Base-by-base conservation (phyloP, 2,329 filamentous ascomycete genomes). In the Parastagonospora avenae region DNA sequence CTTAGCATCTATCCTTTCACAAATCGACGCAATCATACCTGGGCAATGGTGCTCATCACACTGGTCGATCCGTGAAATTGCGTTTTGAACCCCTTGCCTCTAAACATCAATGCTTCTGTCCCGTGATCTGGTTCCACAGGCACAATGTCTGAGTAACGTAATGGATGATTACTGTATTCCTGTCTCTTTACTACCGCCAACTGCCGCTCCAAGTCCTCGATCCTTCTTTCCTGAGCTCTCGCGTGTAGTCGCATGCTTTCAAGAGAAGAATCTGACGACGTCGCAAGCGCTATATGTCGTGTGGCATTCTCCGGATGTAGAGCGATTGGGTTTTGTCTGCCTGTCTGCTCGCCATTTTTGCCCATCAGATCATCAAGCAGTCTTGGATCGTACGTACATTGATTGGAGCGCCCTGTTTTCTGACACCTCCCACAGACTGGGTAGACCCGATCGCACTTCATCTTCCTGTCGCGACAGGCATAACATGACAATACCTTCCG, bases 401-500 rank as follows among this genome's bases (percentile, higher is more conserved):
- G 70, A 8, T 74, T 66, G 5, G 73, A 66, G 50, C 77, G 66
- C 37, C 77, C 77, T 38, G 74, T 74, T 53, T 73, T 78, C 16
- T 72, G 68, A 48, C 77, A 79, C 36, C 77, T 67, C 32, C 74
- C 72, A 48, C 77, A 79, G 2, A 77, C 71, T 30, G 77, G 77
- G 54, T 75, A 72, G 4, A 72, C 66, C 33, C 77, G 74, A 56
- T 79, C 77, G 57, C 77, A 79, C 57, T 78, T 77, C 56, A 79
- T 73, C 57, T 79, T 79, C n/a, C 77, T 68, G 37, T 71, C 71
- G 43, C 77, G 72, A 64, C 77, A 79, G 10, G 77, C 74, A 54
- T 74, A 77, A 54, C 77, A 79, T 2, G 77, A 79, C 8, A 79
- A 60, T 12, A 78, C 77, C 60, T 78, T 79, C 14, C 77, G 69